Percentiles rank a stretch among this genome's conserved stretches.
These are phyloP conservation scores for Colletotrichum scovillei DNA, from an alignment of 2,329 filamentous ascomycete genomes.

Conservation along the genomic window DNA sequence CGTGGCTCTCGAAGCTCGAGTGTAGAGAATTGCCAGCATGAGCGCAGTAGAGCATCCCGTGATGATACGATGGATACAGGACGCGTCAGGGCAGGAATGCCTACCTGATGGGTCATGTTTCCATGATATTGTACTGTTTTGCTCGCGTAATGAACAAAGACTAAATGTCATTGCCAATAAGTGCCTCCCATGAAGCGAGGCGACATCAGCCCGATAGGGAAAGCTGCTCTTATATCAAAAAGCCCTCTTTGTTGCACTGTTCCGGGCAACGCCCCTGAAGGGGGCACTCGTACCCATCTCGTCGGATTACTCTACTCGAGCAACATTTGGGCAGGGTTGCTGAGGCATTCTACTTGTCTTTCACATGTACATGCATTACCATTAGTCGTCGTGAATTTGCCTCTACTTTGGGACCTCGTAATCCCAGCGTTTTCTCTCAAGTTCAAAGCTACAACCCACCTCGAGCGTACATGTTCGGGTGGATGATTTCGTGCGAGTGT, in stretches of 20 bases:
- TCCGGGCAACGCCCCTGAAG: background rate
- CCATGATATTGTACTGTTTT: background rate
- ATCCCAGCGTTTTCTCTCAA: fast-evolving
- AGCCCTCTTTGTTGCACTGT: background rate
- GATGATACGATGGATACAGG: background rate
- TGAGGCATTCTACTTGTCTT: background rate
- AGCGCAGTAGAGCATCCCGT: background rate
- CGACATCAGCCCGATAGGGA: background rate
- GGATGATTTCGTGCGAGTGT: background rate
- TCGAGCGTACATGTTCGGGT: background rate
- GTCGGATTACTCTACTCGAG: background rate
- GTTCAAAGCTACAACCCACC: background rate
- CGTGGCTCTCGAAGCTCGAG: too few species aligned
- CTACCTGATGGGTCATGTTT: background rate
- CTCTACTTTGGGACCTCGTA: background rate
- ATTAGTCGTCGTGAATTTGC: background rate
- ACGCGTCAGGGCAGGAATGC: background rate
- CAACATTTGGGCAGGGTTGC: background rate
- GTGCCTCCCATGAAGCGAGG: background rate
- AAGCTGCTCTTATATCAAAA: background rate
- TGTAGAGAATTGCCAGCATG: too few species aligned
- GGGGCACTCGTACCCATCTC: background rate
- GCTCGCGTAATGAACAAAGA: background rate
- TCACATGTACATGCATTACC: background rate
- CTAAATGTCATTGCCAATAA: fast-evolving